Evolutionary conservation across 2,329 filamentous ascomycete species (phyloP).

Genomic region (Davidsoniella eucalypti): DNA sequence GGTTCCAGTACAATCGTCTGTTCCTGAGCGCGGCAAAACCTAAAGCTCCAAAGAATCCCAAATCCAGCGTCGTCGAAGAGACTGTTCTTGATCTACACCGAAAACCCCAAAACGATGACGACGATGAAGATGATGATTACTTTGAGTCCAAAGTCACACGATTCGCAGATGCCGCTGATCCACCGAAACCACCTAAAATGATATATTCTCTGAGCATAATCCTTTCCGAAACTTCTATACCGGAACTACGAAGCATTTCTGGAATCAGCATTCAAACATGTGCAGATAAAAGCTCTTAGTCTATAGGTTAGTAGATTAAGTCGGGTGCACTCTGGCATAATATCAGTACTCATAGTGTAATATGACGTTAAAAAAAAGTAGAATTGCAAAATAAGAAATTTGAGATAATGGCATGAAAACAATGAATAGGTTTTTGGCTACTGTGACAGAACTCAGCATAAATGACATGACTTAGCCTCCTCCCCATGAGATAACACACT

Average conservation of each 20-base stretch:
- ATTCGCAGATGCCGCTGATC: conserved; percentile 36
- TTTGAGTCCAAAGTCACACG: conserved; percentile 43
- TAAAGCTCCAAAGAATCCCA: neutral
- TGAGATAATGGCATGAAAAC: neutral
- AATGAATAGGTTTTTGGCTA: no score
- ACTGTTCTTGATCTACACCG: neutral
- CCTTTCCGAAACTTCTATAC: conserved; percentile 35
- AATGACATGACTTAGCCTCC: no score
- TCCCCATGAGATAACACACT: no score
- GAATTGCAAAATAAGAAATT: neutral
- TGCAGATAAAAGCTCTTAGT: conserved; percentile 14
- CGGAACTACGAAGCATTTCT: conserved; percentile 34
- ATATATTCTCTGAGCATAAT: conserved; percentile 44
- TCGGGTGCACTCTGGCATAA: neutral
- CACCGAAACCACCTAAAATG: conserved; percentile 27
- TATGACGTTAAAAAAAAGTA: neutral
- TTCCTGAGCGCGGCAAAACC: conserved; percentile 28
- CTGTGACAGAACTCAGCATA: no score
- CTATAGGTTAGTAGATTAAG: neutral
- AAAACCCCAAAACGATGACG: conserved; percentile 14
- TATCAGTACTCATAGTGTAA: neutral
- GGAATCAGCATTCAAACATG: conserved; percentile 33
- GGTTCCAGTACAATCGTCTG: conserved; percentile 42
- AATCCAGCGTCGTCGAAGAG: neutral
- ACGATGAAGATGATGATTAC: conserved; percentile 20